Evolutionary conservation across 176 grass and related monocot genomes (phyloP), one percentile per base, ranked within the genome.

Genomic region (Bromus sterilis): DNA sequence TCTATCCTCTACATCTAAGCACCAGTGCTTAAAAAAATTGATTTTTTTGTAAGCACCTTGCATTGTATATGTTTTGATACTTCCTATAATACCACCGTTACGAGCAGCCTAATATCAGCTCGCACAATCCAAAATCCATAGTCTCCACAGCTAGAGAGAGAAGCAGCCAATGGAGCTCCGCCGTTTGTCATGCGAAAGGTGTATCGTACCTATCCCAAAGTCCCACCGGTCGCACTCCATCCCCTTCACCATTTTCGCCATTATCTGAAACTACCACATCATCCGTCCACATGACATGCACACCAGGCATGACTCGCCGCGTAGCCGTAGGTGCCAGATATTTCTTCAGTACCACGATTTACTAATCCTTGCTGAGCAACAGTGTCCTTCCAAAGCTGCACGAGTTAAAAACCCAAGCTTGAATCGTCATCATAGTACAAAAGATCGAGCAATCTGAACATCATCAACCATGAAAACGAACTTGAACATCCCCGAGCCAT

Each of bases 141-240:
- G 23, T 34, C 63, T 60, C 41, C 32, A 23, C 18, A 42, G 13
- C 9, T 30, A 69, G 68, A n/a, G n/a, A n/a, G n/a, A n/a, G 24
- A 12, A 80, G 9, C 2, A 61, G n/a, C 13, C 25, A 76, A 60
- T 81, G 11, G 82, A 71, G 74, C 20, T 8, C 4, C 6, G 39
- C 44, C 71, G 14, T 5, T 44, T 71, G 71, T 56, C 64, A 11
- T 56, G 34, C 77, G 71, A 81, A 89, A 81, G 71, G 42, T 81
- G 39, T 21, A 81, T 39, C 7, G 29, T 78, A 31, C 15, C 42
- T 25, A 66, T 34, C 62, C 31, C n/a, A 2, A 8, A 43, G 40
- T 73, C 65, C 44, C 78, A 20, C 43, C 72, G 51, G 72, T 77
- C 83, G 4, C 64, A 63, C 30, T 77, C 87, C 9, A 59, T 68